phyloP scores from a whole-genome alignment of 1,139 yeast genomes.

The Lizanozyma gosingica region DNA sequence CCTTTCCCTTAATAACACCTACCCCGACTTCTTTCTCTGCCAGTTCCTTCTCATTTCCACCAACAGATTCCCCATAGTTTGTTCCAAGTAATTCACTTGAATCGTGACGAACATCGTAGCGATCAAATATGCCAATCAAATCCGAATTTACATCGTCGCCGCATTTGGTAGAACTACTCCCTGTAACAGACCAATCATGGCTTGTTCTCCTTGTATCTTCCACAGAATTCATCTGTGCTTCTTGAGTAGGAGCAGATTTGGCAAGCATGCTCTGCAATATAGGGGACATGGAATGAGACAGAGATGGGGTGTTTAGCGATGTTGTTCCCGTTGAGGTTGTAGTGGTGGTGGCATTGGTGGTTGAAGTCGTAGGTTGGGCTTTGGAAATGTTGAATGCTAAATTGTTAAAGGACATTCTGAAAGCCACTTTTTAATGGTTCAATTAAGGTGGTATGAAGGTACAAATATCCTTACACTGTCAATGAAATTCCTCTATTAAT shows the following conservation, averaged over 20 bases:
- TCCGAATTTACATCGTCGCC: constrained; percentile 15
- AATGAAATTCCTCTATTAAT: too few species aligned
- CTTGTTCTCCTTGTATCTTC: constrained; percentile 3
- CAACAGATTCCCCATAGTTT: neutral
- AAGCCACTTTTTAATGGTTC: neutral
- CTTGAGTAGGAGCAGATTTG: constrained; percentile 4
- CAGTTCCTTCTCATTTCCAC: neutral
- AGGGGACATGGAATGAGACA: constrained; percentile 7
- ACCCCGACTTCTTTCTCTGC: neutral
- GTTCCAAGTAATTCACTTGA: constrained; percentile 3
- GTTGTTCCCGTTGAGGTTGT: constrained; percentile 13
- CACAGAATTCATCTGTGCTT: neutral
- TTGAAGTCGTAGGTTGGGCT: constrained; percentile 38
- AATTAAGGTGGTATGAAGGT: neutral
- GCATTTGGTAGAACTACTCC: constrained; percentile 6
- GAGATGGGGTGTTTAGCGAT: constrained; percentile 2
- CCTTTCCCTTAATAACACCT: neutral
- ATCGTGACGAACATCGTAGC: constrained; percentile 20
- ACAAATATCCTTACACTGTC: too few species aligned
- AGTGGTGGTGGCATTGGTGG: constrained; percentile 25
- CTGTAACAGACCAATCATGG: constrained; percentile 6
- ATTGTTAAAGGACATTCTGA: constrained; percentile 23
- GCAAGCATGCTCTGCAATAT: constrained; percentile 14
- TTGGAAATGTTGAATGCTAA: constrained; percentile 32
- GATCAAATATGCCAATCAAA: constrained; percentile 32